Base-by-base conservation (phyloP, 2,329 filamentous ascomycete species). In the Arthroderma sp. region DNA sequence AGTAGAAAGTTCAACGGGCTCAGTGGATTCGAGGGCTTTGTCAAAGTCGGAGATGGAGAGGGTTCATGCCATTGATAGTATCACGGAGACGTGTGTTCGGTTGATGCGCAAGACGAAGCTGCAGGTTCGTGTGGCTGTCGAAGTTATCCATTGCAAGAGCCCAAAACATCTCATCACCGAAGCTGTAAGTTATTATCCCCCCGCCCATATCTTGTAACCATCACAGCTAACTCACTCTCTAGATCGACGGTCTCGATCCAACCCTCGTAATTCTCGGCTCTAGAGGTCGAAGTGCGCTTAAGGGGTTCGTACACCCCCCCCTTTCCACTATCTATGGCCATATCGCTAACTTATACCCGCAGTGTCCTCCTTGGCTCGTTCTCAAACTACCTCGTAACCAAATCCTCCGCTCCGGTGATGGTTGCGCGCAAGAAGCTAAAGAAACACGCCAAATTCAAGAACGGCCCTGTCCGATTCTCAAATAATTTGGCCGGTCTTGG, bases 81-180 rank as follows among this genome's bases (percentile, higher is more conserved):
- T 98, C 60, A 91, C 88, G 0, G 82, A 91, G 57, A 82, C 86
- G 35, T 88, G 95, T 56, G 81, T 93, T n/a, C 87, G 85, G 63
- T 76, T 97, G 49, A 74, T 98, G 59, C 81, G 91, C 60, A 95
- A 95, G 78, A 98, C 93, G 0, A 83, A 87, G 62, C 77, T 98
- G 59, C 91, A 98, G 70, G 91, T 96, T 53, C 84, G 90, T 58
- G 87, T 96, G 52, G 89, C 95, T 54, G 86, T 98, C 35, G 93
- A 98, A 73, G 91, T 97, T 28, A 86, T 98, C 63, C 93, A 97
- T 73, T 97, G 93, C 84, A 97, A 96, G 78, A 96, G 88, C 67
- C 90, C 93, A 2, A 91, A 93, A 71, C 91, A 96, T 70, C 80
- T 97, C 76, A 90, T 98, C 62, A 95, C 90, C 0, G 93, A 97